A percentile compares a stretch with the other conserved stretches of the same genome.
phyloP scores from a whole-genome alignment of 345 rosid genomes.

The Kandelia obovata region DNA sequence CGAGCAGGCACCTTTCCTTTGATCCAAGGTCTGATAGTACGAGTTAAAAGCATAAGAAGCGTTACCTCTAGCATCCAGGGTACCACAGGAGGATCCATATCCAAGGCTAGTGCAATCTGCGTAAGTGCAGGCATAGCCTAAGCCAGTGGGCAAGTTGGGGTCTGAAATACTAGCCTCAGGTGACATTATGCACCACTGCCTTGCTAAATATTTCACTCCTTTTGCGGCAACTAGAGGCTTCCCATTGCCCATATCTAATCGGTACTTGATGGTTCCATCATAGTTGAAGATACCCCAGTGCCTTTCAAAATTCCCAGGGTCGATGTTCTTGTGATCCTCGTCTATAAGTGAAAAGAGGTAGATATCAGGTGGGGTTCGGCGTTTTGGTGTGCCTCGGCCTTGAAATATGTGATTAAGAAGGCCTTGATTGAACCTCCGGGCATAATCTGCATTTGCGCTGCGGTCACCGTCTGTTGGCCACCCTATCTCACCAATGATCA shows the following conservation, averaged over 20 bases:
- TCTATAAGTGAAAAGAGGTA: slow-evolving; percentile 83
- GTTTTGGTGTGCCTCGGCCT: slow-evolving; percentile 83
- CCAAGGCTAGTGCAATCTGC: slow-evolving; percentile 23
- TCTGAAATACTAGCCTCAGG: slow-evolving; percentile 12
- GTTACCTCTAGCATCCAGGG: slow-evolving; percentile 12
- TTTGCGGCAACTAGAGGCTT: slow-evolving; percentile 18
- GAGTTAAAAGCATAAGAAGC: slow-evolving; percentile 27
- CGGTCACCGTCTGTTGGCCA: slow-evolving; percentile 95
- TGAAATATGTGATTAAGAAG: slow-evolving; percentile 61
- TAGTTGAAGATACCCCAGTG: slow-evolving; percentile 85
- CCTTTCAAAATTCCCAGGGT: slow-evolving; percentile 86
- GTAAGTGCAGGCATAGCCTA: slow-evolving; percentile 15
- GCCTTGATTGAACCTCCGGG: slow-evolving; percentile 86
- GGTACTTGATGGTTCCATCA: slow-evolving; percentile 67
- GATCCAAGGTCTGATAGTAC: slow-evolving; percentile 20
- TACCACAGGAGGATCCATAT: slow-evolving; percentile 20
- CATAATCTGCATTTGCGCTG: slow-evolving; percentile 65
- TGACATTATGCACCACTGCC: slow-evolving; percentile 24
- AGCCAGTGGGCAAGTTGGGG: slow-evolving; percentile 13
- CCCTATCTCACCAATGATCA: slow-evolving; percentile 84
- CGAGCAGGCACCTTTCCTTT: slow-evolving; percentile 17
- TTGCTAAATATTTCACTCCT: slow-evolving; percentile 14
- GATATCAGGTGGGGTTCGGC: slow-evolving; percentile 65
- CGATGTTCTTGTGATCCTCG: slow-evolving; percentile 77
- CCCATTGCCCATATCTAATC: slow-evolving; percentile 11